Evolutionary conservation across 768 basidiomycete genomes (phyloP).

Genomic region (Pisolithus tinctorius): DNA sequence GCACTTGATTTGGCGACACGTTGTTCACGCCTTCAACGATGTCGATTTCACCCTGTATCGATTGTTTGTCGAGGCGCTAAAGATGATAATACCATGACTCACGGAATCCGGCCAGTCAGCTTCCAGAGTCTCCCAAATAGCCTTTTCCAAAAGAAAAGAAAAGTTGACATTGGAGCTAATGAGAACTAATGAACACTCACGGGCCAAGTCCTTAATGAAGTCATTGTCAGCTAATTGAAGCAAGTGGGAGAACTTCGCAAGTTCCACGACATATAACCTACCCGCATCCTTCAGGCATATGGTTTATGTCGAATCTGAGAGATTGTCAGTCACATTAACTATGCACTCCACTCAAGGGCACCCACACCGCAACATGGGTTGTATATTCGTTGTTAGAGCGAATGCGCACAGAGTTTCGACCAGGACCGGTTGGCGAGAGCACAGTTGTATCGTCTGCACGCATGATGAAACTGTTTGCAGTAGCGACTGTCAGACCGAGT

Average conservation of each 20-base stretch:
- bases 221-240: neutral
- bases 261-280: slow-evolving; percentile 8
- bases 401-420: slow-evolving; percentile 33
- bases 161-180: slow-evolving; percentile 4
- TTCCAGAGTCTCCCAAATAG: slow-evolving; percentile 22
- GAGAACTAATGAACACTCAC: slow-evolving; percentile 11
- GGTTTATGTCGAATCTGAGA: slow-evolving; percentile 26
- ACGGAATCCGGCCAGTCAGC: slow-evolving; percentile 23
- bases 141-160: slow-evolving; percentile 13
- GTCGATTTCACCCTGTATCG: slow-evolving; percentile 23
- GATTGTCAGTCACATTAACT: neutral
- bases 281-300: slow-evolving; percentile 34
- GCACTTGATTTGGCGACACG: slow-evolving; percentile 41
- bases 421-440: slow-evolving; percentile 22
- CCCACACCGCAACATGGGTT: slow-evolving; percentile 29
- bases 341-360: neutral
- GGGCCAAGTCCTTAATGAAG: slow-evolving; percentile 28
- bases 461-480: slow-evolving; percentile 25
- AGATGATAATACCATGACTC: neutral
- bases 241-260: neutral
- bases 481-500: slow-evolving; percentile 23
- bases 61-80: neutral
- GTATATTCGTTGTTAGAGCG: slow-evolving; percentile 24
- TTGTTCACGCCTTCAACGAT: slow-evolving; percentile 44
- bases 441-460: slow-evolving; percentile 31